Evolutionary conservation across 768 basidiomycete genomes (phyloP).

Genomic region (Suillus subluteus): DNA sequence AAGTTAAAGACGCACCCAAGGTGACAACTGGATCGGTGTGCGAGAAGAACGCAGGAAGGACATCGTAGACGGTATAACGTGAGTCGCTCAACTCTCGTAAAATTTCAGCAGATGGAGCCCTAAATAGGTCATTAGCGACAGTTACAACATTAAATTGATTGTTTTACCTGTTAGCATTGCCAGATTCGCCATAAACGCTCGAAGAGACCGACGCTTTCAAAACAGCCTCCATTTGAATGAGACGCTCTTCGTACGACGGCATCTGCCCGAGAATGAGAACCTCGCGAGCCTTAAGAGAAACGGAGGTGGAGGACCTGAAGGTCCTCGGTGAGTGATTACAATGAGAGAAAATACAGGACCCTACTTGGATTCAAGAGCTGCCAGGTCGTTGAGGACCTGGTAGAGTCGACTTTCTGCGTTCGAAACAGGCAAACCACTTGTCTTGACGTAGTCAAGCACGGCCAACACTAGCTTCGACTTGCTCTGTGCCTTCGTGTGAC

Average conservation of each 20-base stretch:
- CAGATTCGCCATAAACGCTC: slow-evolving; percentile 88
- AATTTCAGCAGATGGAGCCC: slow-evolving; percentile 83
- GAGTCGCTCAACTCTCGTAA: slow-evolving; percentile 95
- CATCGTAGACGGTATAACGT: slow-evolving; percentile 95
- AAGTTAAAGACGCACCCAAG: slow-evolving; percentile 58
- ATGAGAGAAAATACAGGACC: not conserved
- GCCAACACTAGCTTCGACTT: slow-evolving; percentile 88
- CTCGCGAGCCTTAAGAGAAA: slow-evolving; percentile 94
- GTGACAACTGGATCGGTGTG: slow-evolving; percentile 84
- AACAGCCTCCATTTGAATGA: slow-evolving; percentile 92
- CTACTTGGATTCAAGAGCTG: slow-evolving; percentile 86
- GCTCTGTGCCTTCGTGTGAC: slow-evolving; percentile 93
- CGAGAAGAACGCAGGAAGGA: slow-evolving; percentile 93
- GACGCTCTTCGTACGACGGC: slow-evolving; percentile 95
- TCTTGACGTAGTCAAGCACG: slow-evolving; percentile 89
- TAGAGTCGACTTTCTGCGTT: slow-evolving; percentile 74
- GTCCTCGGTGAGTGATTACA: slow-evolving; percentile 11
- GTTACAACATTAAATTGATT: slow-evolving; percentile 1
- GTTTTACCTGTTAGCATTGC: slow-evolving; percentile 57
- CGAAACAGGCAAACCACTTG: slow-evolving; percentile 73
- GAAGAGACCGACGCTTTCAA: slow-evolving; percentile 86
- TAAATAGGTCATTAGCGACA: slow-evolving; percentile 31
- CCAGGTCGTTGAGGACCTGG: slow-evolving; percentile 78
- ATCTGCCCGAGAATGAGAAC: slow-evolving; percentile 95
- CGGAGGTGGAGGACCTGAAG: slow-evolving; percentile 82